A percentile compares a stretch with the other conserved stretches of the same genome.
Evolutionary conservation across 805 yeast genomes (phyloP).

Genomic region (Kazachstania africana): DNA sequence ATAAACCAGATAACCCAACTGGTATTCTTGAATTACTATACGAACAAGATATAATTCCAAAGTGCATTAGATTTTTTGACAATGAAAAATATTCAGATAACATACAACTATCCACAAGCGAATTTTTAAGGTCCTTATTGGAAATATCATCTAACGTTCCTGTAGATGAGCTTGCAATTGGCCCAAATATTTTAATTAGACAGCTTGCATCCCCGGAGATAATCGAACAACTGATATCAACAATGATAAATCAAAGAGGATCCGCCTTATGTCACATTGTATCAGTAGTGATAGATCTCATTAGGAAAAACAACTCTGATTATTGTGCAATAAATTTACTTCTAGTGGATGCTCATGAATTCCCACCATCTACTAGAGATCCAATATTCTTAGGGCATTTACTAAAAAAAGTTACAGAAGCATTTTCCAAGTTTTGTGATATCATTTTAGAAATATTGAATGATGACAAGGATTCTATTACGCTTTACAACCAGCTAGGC

Average conservation of each 20-base stretch:
- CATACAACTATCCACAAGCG: conserved; percentile 85
- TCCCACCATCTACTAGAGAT: conserved; percentile 84
- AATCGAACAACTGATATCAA: conserved; percentile 49
- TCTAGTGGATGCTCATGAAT: conserved; percentile 59
- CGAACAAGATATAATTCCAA: conserved; percentile 60
- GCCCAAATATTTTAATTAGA: conserved; percentile 85
- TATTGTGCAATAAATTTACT: conserved; percentile 78
- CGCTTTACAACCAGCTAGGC: conserved; percentile 55
- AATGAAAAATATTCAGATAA: conserved; percentile 48
- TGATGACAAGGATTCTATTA: conserved; percentile 9
- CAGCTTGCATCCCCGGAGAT: conserved; percentile 66
- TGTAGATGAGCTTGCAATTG: conserved; percentile 67
- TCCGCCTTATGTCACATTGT: conserved; percentile 84
- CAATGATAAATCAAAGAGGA: conserved; percentile 58
- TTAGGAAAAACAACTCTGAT: conserved; percentile 91
- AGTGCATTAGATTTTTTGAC: conserved; percentile 50
- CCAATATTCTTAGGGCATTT: conserved; percentile 82
- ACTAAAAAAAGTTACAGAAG: conserved; percentile 59
- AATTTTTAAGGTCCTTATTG: conserved; percentile 83
- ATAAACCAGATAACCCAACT: conserved; percentile 77
- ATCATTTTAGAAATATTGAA: conserved; percentile 6
- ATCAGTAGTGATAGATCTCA: conserved; percentile 84
- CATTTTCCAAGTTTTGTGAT: conserved; percentile 28
- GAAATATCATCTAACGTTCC: conserved; percentile 92
- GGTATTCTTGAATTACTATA: conserved; percentile 74